Base-by-base conservation (phyloP, 192 early-diverging fungal species). In the Entomortierella chlamydospora region DNA sequence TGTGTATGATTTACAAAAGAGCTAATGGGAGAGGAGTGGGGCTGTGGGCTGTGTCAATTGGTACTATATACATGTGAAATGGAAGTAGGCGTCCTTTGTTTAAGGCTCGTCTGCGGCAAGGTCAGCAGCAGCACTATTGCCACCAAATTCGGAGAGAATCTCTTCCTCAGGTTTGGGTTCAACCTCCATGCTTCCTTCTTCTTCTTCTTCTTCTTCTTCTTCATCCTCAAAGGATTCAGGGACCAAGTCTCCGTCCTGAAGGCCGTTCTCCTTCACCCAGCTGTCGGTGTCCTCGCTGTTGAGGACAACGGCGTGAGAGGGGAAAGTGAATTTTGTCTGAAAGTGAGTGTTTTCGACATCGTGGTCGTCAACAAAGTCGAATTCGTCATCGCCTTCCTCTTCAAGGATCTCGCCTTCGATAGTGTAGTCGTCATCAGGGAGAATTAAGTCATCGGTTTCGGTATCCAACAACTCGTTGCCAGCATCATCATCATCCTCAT, bases 401-500 rank as follows among this genome's bases (percentile, higher is more conserved):
- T 79, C 76, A 0, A 79, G 31, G 52, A 65, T 49, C 51, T 70
- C 20, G 9, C 76, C 76, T 52, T 79, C 76, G 33, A 79, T 79
- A 0, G 76, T 79, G 10, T 79, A 68, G 29, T 79, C 76, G 0
- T 65, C 76, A 41, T 79, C 76, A 18, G 76, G 76, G 2, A 56
- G 45, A n/a, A 66, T 34, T 7, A 61, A 51, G 3, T 57, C 67
- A 2, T 78, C 74, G n/a, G 31, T 20, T 26, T 79, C 76, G 0
- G 68, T 79, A 49, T 79, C 76, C 23, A 79, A 50, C 50, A 79
- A 25, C 68, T 79, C 76, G 51, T 79, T 79, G 1, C 76, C 76
- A n/a, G 50, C 68, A 70, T 79, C 76, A 37, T 79, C 76, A 25
- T 79, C 76, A 20, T 79, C 68, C 0, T 79, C 76, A 31, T 79